These are phyloP conservation scores for Candida peoriensis DNA, from an alignment of 805 yeast species.

Conservation along the genomic window DNA sequence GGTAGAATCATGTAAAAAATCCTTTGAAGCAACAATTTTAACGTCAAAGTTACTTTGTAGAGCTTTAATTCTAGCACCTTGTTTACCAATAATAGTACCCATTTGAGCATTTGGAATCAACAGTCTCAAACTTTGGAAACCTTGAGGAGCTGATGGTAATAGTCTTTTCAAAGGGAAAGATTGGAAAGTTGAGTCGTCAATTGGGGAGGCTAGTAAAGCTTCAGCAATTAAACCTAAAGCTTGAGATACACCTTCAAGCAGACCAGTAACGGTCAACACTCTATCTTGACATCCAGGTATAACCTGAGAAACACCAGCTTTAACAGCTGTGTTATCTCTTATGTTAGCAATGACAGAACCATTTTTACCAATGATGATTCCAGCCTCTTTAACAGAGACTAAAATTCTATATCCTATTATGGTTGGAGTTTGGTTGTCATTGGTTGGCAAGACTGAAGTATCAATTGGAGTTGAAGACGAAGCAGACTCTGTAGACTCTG, in stretches of 20 bases:
- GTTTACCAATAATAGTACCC: constrained; percentile 85
- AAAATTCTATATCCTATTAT: constrained; percentile 40
- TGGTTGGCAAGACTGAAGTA: constrained; percentile 20
- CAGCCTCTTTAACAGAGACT: constrained; percentile 82
- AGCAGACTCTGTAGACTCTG: not conserved
- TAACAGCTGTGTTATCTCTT: constrained; percentile 69
- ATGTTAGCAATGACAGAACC: constrained; percentile 75
- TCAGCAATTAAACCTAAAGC: constrained; percentile 69
- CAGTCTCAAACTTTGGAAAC: constrained; percentile 56
- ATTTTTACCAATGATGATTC: constrained; percentile 82
- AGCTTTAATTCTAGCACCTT: constrained; percentile 73
- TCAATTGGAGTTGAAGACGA: constrained; percentile 6
- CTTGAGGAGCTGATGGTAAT: constrained; percentile 41
- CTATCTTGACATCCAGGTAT: constrained; percentile 79
- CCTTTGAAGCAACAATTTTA: constrained; percentile 84
- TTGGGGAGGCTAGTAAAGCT: constrained; percentile 47
- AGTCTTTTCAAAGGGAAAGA: constrained; percentile 59
- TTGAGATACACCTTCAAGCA: constrained; percentile 59
- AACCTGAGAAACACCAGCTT: constrained; percentile 82
- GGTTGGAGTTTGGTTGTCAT: constrained; percentile 18
- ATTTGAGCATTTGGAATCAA: constrained; percentile 79
- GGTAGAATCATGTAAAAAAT: constrained; percentile 71
- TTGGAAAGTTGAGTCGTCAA: constrained; percentile 33
- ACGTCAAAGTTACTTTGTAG: constrained; percentile 66
- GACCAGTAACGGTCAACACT: constrained; percentile 73